Conservation (phyloP, 202 grass and related monocot species). For the Digitaria exilis region DNA sequence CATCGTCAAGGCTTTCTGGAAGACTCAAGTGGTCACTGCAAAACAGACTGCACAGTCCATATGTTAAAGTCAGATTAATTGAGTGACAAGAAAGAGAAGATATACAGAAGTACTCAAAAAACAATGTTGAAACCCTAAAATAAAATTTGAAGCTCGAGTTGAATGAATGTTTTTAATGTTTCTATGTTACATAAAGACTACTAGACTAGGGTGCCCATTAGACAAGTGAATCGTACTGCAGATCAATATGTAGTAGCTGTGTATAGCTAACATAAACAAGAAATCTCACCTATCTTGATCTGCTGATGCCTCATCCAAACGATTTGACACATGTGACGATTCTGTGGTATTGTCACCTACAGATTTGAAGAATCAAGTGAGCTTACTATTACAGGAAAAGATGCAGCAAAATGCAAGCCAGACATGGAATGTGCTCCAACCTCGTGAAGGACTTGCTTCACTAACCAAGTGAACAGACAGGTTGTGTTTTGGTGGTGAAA, state of each 20-base stretch:
- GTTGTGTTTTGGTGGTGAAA: neutral
- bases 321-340: neutral
- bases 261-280: constrained; percentile 17
- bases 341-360: neutral
- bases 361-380: constrained; percentile 33
- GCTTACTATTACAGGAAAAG: neutral
- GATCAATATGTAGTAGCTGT: constrained; percentile 7
- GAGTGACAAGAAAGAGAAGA: neutral
- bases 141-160: neutral
- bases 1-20: constrained; percentile 34
- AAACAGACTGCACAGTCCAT: constrained; percentile 20
- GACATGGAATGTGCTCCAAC: neutral
- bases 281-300: constrained; percentile 36
- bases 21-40: constrained; percentile 33
- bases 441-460: neutral
- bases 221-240: constrained; percentile 20
- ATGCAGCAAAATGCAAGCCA: constrained; percentile 16
- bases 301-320: neutral
- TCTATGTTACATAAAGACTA: neutral
- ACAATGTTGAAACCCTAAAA: neutral
- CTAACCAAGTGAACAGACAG: constrained; percentile 2
- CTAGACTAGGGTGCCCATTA: neutral
- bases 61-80: constrained; percentile 9
- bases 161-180: neutral
- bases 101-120: neutral